phyloP scores from a whole-genome alignment of 345 rosid genomes.

The Populus davidiana region DNA sequence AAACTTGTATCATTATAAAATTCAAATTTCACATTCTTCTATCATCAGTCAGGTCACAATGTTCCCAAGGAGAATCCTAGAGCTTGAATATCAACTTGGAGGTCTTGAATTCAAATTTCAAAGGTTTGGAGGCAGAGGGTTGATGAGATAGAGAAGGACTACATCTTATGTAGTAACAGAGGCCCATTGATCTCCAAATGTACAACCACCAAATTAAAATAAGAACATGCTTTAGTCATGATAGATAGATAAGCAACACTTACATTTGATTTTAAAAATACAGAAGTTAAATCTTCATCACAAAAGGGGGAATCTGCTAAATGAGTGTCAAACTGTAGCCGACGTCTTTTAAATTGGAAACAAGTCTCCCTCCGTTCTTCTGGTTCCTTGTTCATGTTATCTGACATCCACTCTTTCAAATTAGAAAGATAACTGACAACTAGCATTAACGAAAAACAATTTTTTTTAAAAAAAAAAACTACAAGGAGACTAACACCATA shows the following conservation, averaged over 20 bases:
- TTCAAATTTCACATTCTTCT: not conserved
- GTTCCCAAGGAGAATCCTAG: not conserved
- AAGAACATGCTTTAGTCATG: not conserved
- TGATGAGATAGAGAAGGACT: not conserved
- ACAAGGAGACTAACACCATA: conserved; percentile 14
- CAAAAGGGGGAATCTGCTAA: conserved; percentile 45
- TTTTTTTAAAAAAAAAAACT: not conserved
- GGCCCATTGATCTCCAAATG: not conserved
- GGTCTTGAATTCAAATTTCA: not conserved
- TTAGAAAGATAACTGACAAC: conserved; percentile 14
- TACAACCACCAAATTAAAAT: not conserved
- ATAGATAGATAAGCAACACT: conserved; percentile 21
- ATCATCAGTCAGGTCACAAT: not conserved
- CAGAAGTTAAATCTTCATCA: conserved; percentile 58
- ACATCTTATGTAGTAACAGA: not conserved
- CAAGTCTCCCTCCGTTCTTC: conserved; percentile 48
- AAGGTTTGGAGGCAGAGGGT: not conserved
- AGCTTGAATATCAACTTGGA: not conserved
- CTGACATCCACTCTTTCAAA: conserved; percentile 32
- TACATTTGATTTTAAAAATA: conserved; percentile 69
- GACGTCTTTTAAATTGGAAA: conserved; percentile 75
- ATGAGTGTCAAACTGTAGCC: conserved; percentile 76
- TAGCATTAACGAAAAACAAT: not conserved
- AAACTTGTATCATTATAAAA: not conserved
- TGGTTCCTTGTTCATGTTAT: conserved; percentile 43